These are phyloP conservation scores for Cajanus cajan DNA, from an alignment of 306 rosid species.

Conservation along the genomic window DNA sequence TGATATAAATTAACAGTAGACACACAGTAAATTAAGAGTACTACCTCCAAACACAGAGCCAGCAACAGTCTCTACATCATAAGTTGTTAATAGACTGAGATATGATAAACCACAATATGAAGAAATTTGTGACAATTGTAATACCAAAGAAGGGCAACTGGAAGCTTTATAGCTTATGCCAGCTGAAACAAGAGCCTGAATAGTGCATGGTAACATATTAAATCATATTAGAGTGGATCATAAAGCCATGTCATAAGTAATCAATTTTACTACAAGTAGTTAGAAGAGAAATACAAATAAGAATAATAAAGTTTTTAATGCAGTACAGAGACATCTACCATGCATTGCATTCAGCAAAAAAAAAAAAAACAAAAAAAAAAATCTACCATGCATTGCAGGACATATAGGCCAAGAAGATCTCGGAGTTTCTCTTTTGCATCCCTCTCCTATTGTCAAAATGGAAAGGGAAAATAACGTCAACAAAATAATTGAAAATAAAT, in stretches of 20 bases:
- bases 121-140: constrained; percentile 57
- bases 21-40: constrained; percentile 14
- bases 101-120: constrained; percentile 78
- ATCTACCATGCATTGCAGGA: constrained; percentile 72
- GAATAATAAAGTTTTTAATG: background rate
- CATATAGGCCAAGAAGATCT: constrained; percentile 74
- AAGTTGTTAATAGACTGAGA: constrained; percentile 61
- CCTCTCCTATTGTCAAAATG: constrained; percentile 53
- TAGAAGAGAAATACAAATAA: constrained; percentile 13
- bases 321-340: constrained; percentile 47
- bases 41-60: constrained; percentile 57
- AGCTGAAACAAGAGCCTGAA: constrained; percentile 79
- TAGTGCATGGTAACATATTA: constrained; percentile 20
- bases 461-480: constrained; percentile 24
- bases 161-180: constrained; percentile 44
- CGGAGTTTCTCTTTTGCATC: constrained; percentile 52
- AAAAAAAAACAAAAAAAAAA: too few species aligned
- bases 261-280: background rate
- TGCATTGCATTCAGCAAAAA: too few species aligned
- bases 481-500: constrained; percentile 21
- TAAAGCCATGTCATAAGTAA: background rate
- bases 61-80: constrained; percentile 54
- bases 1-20: constrained; percentile 12
- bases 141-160: constrained; percentile 44
- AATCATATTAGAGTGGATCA: background rate